Conservation (phyloP, 1,139 yeast genomes). For the Debaryomyces sp. region DNA sequence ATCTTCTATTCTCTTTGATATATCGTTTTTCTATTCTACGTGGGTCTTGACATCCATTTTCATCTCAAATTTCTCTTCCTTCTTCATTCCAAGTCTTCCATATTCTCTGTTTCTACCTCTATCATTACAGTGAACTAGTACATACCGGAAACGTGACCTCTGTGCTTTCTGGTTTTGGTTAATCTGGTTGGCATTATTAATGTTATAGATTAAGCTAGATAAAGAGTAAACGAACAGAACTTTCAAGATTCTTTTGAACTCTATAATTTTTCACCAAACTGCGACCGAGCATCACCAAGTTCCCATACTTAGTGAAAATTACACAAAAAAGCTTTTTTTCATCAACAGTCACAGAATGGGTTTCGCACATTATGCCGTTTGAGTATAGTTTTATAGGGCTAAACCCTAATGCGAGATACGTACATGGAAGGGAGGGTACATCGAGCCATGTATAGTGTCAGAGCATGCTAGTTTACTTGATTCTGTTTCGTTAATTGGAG, state of each 20-base stretch:
- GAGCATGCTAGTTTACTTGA: not conserved
- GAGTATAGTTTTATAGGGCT: not conserved
- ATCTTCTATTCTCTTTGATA: not conserved
- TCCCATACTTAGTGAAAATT: conserved; percentile 4
- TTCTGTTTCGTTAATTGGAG: too few species aligned
- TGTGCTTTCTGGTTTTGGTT: conserved; percentile 99
- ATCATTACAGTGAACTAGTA: conserved; percentile 21
- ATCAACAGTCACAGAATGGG: conserved; percentile 1
- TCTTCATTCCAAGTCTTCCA: not conserved
- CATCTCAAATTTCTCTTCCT: not conserved
- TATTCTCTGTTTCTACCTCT: conserved; percentile 4
- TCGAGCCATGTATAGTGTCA: not conserved
- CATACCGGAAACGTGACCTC: conserved; percentile 99
- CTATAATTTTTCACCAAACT: conserved; percentile 9
- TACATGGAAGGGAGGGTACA: not conserved
- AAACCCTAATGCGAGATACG: not conserved
- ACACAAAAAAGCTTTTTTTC: conserved; percentile 5
- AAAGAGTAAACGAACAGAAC: not conserved
- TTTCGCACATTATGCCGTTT: not conserved
- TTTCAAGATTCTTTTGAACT: conserved; percentile 5
- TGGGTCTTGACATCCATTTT: not conserved
- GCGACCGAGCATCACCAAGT: conserved; percentile 4
- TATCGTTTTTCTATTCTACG: not conserved
- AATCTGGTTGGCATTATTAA: conserved; percentile 97
- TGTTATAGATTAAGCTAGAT: conserved; percentile 7